Evolutionary conservation across 495 filamentous ascomycete genomes (phyloP).

Genomic region (Trichoderma reesei): DNA sequence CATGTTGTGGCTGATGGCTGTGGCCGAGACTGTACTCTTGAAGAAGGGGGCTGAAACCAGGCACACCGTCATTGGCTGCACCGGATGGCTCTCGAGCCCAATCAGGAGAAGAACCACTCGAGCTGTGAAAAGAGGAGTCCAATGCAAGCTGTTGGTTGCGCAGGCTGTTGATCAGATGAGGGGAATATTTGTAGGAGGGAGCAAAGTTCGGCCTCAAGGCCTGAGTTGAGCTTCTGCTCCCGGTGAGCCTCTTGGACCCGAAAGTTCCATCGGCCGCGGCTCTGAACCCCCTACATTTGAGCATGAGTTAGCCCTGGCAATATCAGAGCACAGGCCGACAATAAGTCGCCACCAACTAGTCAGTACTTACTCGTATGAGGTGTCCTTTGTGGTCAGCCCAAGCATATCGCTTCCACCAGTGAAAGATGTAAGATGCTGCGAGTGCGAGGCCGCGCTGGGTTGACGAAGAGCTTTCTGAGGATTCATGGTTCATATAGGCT

Average conservation of each 20-base stretch:
- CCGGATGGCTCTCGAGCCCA: background rate
- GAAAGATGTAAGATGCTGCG: background rate
- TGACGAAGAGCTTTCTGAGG: background rate
- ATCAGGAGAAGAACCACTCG: background rate
- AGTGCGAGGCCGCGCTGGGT: background rate
- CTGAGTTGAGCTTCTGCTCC: background rate
- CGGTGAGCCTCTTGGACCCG: background rate
- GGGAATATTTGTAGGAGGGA: background rate
- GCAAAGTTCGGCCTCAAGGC: background rate
- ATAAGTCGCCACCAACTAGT: background rate
- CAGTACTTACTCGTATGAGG: background rate
- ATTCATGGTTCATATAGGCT: too few relatives aligned
- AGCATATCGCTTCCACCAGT: background rate
- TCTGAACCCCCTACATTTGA: background rate
- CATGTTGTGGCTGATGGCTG: background rate
- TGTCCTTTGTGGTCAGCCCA: background rate
- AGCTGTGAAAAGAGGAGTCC: background rate
- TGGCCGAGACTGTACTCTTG: background rate
- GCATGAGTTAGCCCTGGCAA: background rate
- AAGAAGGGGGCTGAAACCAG: background rate
- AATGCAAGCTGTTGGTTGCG: background rate
- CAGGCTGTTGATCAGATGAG: background rate
- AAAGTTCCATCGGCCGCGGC: background rate
- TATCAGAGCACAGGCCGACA: background rate
- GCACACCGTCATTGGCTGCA: background rate